Percentiles rank a stretch among this genome's conserved stretches.
Conservation (phyloP, 139 green algal species). For the Tetraselmis striata region DNA sequence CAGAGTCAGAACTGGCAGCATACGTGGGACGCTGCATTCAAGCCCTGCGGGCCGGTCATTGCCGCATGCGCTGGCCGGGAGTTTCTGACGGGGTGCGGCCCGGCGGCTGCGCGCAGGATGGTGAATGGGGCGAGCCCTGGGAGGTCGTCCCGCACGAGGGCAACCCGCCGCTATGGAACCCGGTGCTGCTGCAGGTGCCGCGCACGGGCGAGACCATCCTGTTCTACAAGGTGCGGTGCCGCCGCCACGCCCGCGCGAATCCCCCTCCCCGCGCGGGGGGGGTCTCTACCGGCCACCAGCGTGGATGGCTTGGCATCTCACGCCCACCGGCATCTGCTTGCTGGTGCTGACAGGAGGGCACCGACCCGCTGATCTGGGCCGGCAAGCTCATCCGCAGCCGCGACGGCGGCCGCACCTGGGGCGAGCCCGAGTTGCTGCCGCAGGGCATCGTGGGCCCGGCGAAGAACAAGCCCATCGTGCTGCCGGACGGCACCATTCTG, state of each 20-base stretch:
- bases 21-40: too few species aligned
- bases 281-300: too few species aligned
- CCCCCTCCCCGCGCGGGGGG: too few species aligned
- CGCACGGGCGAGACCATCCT: background rate
- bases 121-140: background rate
- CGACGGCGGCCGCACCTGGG: constrained; percentile 11
- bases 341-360: background rate
- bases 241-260: too few species aligned
- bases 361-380: constrained; percentile 3
- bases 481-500: background rate
- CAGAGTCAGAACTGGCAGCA: too few species aligned
- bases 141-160: background rate
- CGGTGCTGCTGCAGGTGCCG: constrained; percentile 7
- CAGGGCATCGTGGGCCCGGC: constrained; percentile 8
- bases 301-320: too few species aligned
- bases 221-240: constrained; percentile 12
- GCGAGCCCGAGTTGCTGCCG: constrained; percentile 8
- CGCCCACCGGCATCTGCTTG: background rate
- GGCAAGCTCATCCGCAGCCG: background rate
- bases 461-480: constrained; percentile 18
- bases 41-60: too few species aligned
- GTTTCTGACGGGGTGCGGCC: too few species aligned
- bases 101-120: background rate
- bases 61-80: too few species aligned
- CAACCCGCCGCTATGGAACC: constrained; percentile 12